phyloP scores from a whole-genome alignment of 495 filamentous ascomycete species.

The Aspergillus bertholletiae region DNA sequence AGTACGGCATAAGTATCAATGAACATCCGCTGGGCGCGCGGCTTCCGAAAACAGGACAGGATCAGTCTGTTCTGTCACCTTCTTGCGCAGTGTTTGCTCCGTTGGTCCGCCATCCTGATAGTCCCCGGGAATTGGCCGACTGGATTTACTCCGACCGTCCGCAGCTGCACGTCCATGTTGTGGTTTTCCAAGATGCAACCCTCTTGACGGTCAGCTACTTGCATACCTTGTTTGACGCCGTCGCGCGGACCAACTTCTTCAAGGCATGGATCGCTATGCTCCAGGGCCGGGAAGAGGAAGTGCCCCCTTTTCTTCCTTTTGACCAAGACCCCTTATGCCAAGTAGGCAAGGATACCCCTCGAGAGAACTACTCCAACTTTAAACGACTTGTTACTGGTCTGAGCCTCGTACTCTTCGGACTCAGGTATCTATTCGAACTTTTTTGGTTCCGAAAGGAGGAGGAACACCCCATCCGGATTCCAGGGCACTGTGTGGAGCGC shows the following conservation, averaged over 20 bases:
- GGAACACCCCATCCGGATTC: slow-evolving; percentile 20
- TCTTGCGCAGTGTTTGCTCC: slow-evolving; percentile 19
- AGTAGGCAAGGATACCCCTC: background rate
- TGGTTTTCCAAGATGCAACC: slow-evolving; percentile 44
- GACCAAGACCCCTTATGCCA: slow-evolving; percentile 7
- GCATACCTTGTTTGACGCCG: slow-evolving; percentile 45
- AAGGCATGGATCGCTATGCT: slow-evolving; percentile 22
- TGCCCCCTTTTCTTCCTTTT: slow-evolving; percentile 9
- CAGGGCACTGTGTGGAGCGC: slow-evolving; percentile 10
- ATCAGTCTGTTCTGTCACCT: slow-evolving; percentile 10
- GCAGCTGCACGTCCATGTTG: slow-evolving; percentile 46
- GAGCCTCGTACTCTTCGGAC: slow-evolving; percentile 24
- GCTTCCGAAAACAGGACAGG: slow-evolving; percentile 21
- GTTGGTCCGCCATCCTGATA: slow-evolving; percentile 18
- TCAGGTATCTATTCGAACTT: slow-evolving; percentile 28
- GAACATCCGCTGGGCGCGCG: slow-evolving; percentile 29
- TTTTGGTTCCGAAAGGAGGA: slow-evolving; percentile 27
- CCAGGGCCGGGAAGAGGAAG: slow-evolving; percentile 9
- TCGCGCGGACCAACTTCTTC: slow-evolving; percentile 25
- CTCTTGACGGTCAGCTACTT: slow-evolving; percentile 40
- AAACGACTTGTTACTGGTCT: slow-evolving; percentile 22
- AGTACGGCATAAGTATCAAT: slow-evolving; percentile 18
- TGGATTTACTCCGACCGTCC: slow-evolving; percentile 44
- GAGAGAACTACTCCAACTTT: slow-evolving; percentile 11
- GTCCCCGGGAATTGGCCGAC: slow-evolving; percentile 27